Evolutionary conservation across 177 flowering plant genomes (phyloP).

Genomic region (Vitis hybrid): DNA sequence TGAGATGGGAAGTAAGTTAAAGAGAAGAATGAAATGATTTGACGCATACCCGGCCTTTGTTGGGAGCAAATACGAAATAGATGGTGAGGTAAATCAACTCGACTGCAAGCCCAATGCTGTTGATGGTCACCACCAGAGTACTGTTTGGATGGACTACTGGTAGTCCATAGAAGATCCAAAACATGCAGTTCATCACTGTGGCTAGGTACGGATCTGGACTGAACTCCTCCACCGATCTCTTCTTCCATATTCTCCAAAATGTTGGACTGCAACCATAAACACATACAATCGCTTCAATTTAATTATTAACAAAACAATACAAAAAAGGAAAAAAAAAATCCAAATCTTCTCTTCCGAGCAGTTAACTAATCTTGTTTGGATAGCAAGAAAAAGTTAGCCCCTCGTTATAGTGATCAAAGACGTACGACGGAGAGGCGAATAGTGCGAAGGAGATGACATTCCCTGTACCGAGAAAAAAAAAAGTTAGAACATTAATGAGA

Average conservation of each 20-base stretch:
- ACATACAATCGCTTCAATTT: no score
- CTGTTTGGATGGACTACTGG: conserved; percentile 50
- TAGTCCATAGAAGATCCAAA: conserved; percentile 58
- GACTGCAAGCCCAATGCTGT: conserved; percentile 41
- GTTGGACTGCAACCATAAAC: conserved; percentile 51
- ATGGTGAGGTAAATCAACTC: conserved; percentile 37
- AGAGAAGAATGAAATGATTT: not conserved
- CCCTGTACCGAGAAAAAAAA: conserved; percentile 26
- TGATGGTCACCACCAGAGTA: conserved; percentile 53
- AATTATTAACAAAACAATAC: no score
- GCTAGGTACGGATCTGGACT: conserved; percentile 45
- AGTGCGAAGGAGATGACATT: conserved; percentile 39
- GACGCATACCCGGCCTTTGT: conserved; percentile 25
- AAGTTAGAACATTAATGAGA: not conserved
- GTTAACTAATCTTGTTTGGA: no score
- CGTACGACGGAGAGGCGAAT: conserved; percentile 43
- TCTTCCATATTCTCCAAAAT: conserved; percentile 46
- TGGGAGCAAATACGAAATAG: conserved; percentile 24
- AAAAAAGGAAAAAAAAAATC: no score
- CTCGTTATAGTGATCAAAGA: not conserved
- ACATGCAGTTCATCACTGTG: conserved; percentile 40
- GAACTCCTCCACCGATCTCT: conserved; percentile 48
- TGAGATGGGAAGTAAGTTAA: not conserved
- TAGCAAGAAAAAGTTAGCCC: not conserved
- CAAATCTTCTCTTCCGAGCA: no score